A percentile compares a stretch with the other conserved stretches of the same genome.
Evolutionary conservation across 1,284 basidiomycete species (phyloP).

Genomic region (Polyporus tsugae): DNA sequence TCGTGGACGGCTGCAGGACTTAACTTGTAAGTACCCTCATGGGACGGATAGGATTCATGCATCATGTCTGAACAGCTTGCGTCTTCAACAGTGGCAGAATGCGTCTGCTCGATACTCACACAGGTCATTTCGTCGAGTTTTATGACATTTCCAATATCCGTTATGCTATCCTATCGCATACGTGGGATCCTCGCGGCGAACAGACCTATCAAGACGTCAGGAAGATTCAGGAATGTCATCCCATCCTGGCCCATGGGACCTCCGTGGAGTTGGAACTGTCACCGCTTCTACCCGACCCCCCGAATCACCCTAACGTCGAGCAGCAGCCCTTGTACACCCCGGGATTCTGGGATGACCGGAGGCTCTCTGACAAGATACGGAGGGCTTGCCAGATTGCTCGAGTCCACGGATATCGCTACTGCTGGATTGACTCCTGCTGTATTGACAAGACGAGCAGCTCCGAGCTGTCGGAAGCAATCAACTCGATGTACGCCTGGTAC

Average conservation of each 20-base stretch:
- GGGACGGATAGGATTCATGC: background rate
- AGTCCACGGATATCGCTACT: background rate
- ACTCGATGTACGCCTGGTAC: slow-evolving; percentile 15
- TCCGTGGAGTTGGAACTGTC: background rate
- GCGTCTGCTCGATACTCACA: background rate
- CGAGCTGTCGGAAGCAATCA: slow-evolving; percentile 8
- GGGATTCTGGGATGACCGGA: background rate
- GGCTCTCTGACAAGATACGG: background rate
- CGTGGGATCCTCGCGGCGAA: background rate
- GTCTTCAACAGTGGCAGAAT: background rate
- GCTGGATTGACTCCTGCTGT: slow-evolving; percentile 7
- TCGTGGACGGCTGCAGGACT: background rate
- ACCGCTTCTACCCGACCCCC: background rate
- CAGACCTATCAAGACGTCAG: slow-evolving; percentile 1
- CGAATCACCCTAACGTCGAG: background rate
- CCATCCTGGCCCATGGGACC: background rate
- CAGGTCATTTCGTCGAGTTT: background rate
- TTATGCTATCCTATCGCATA: slow-evolving; percentile 2
- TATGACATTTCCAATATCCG: background rate
- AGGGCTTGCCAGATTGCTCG: slow-evolving; percentile 1
- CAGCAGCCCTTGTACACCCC: background rate
- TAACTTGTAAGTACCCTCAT: background rate
- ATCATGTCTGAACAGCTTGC: too few species aligned
- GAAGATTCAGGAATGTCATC: background rate
- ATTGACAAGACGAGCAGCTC: slow-evolving; percentile 13